Evolutionary conservation across 2,329 filamentous ascomycete genomes (phyloP), one percentile per base, ranked within the genome.

Genomic region (Tolypocladium sp.): DNA sequence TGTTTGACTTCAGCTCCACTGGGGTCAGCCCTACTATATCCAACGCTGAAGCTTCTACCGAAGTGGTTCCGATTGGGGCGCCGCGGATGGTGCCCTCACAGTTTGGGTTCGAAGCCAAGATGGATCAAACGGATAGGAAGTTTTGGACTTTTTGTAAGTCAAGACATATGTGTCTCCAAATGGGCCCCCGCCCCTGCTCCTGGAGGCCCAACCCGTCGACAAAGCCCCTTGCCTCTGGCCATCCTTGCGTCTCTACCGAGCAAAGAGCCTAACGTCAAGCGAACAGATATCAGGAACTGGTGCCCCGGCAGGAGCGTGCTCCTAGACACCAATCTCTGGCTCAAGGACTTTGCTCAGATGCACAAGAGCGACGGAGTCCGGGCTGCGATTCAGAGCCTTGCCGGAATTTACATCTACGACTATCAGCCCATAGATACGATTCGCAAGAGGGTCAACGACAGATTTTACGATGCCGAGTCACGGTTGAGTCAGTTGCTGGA

Each of bases 321-420:
- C 3, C 60, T 61, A 8, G 69, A 67, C 17, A 75, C 74, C 25
- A 77, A 77, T 59, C 65, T 74, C 2, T 77, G 74, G 74, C 62
- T 76, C 20, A 69, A 67, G 12, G 73, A 77, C 49, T 74, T 77
- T 55, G 73, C 72, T 6, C 66, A 68, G n/a, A 74, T 76, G 71
- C 70, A 73, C 27, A 66, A 70, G 30, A 69, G 67, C 33, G 60
- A 64, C 17, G 73, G 73, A 25, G 71, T 77, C 10, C 63, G 67
- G 4, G 65, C 68, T 33, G 74, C 74, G 7, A 74, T 77, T n/a
- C 71, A 75, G 51, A 73, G 73, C 27, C 66, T 77, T 2, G 73
- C 74, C 3, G 74, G 73, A 2, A 70, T 75, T 1, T 77, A 77
- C 37, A 72, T 77, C 7, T 74, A 75, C 58, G 74, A 77, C 58